phyloP scores from a whole-genome alignment of 2,329 filamentous ascomycete genomes.

The Aspergillus quadricinctus region DNA sequence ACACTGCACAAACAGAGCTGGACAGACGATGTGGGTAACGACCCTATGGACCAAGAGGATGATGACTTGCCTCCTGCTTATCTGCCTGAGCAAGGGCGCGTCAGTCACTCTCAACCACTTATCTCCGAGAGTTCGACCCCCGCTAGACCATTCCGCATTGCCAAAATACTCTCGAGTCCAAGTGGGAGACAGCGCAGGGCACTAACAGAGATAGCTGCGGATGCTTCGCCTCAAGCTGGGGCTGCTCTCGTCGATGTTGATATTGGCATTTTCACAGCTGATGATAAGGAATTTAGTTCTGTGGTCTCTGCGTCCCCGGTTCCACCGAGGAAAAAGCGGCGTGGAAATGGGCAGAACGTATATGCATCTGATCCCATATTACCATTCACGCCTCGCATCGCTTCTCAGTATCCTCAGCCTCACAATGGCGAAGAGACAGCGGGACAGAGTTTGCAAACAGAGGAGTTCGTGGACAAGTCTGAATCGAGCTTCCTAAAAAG shows the following conservation, averaged over 20 bases:
- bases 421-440: slow-evolving; percentile 10
- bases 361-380: slow-evolving; percentile 27
- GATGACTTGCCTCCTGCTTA: slow-evolving; percentile 34
- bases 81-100: slow-evolving; percentile 14
- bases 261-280: slow-evolving; percentile 35
- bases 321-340: slow-evolving; percentile 35
- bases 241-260: slow-evolving; percentile 29
- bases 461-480: slow-evolving; percentile 10
- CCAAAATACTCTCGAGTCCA: slow-evolving; percentile 36
- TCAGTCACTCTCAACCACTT: slow-evolving; percentile 16
- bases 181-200: slow-evolving; percentile 34
- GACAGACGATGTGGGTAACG: slow-evolving; percentile 19
- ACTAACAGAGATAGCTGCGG: slow-evolving; percentile 41
- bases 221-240: slow-evolving; percentile 37
- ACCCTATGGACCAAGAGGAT: slow-evolving; percentile 31
- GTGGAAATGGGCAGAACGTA: slow-evolving; percentile 29
- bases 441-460: slow-evolving; percentile 11
- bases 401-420: slow-evolving; percentile 13
- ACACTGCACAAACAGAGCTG: slow-evolving; percentile 20
- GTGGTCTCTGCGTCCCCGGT: slow-evolving; percentile 30
- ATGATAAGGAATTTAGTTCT: slow-evolving; percentile 38
- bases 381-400: slow-evolving; percentile 23
- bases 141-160: slow-evolving; percentile 18
- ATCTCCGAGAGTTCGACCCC: slow-evolving; percentile 22
- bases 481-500: slow-evolving; percentile 18